Percentiles rank a stretch among this genome's conserved stretches.
These are phyloP conservation scores for Fusarium foetens DNA, from an alignment of 2,329 filamentous ascomycete species.

Conservation along the genomic window DNA sequence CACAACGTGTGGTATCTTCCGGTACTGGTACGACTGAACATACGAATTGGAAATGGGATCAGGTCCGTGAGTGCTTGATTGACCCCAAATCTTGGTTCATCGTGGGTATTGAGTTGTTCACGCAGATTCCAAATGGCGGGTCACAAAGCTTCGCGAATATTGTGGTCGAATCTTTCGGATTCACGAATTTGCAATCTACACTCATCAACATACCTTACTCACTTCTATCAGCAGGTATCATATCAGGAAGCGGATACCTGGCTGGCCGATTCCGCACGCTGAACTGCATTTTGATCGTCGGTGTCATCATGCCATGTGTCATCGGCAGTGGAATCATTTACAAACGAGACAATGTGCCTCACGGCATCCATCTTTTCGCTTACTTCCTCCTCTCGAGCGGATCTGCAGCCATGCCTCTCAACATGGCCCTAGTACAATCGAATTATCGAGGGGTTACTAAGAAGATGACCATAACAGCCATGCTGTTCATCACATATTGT, in stretches of 20 bases:
- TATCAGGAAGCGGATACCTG: conserved; percentile 61
- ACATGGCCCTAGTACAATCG: conserved; percentile 64
- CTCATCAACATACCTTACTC: conserved; percentile 70
- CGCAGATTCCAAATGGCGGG: conserved; percentile 71
- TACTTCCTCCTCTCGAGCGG: conserved; percentile 68
- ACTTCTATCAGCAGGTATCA: conserved; percentile 59
- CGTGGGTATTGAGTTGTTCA: conserved; percentile 61
- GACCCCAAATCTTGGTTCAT: conserved; percentile 72
- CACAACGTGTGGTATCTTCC: conserved; percentile 58
- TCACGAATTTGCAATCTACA: conserved; percentile 63
- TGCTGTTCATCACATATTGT: conserved; percentile 67
- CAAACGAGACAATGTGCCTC: conserved; percentile 52
- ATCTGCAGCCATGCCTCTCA: conserved; percentile 64
- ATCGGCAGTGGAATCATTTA: conserved; percentile 65
- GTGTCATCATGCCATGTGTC: conserved; percentile 62
- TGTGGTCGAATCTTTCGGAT: conserved; percentile 65
- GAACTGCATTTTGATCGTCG: conserved; percentile 62
- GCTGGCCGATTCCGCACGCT: conserved; percentile 62
- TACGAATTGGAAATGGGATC: conserved; percentile 60
- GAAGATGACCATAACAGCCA: conserved; percentile 67
- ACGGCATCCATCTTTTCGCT: conserved; percentile 62
- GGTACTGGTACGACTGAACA: conserved; percentile 64
- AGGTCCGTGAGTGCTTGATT: conserved; percentile 62
- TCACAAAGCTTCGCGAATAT: conserved; percentile 69
- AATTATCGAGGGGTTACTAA: conserved; percentile 68